These are phyloP conservation scores for Monosporascus sp. DNA, from an alignment of 2,329 filamentous ascomycete genomes.

Conservation along the genomic window DNA sequence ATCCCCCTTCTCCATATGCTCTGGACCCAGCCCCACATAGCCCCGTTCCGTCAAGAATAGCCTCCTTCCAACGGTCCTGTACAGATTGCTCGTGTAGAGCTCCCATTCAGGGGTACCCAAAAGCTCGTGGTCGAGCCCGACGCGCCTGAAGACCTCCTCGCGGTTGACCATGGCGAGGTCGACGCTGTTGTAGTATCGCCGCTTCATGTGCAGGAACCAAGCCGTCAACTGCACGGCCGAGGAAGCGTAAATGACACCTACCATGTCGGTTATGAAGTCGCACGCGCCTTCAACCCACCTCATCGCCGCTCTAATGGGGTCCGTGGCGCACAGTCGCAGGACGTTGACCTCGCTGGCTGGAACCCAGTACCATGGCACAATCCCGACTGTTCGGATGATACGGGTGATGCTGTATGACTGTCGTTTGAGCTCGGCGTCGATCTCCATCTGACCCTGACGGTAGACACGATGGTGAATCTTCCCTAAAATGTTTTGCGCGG, in stretches of 20 bases:
- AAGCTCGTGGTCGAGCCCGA: slow-evolving; percentile 2
- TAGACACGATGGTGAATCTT: slow-evolving; percentile 1
- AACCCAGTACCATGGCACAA: slow-evolving; percentile 11
- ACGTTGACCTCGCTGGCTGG: slow-evolving; percentile 9
- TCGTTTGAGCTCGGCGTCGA: slow-evolving; percentile 1
- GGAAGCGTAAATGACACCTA: neutral
- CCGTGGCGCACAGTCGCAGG: slow-evolving; percentile 7
- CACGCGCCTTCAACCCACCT: slow-evolving; percentile 1
- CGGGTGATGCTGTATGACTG: slow-evolving; percentile 3
- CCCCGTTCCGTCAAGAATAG: slow-evolving; percentile 25
- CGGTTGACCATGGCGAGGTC: neutral
- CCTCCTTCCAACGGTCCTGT: slow-evolving; percentile 8
- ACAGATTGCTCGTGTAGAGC: slow-evolving; percentile 7
- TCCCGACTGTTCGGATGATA: slow-evolving; percentile 6
- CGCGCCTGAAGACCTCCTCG: neutral
- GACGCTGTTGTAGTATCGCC: neutral
- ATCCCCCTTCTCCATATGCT: slow-evolving; percentile 17
- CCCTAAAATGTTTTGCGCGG: neutral
- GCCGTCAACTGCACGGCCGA: neutral
- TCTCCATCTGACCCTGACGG: neutral
- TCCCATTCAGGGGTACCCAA: slow-evolving; percentile 2
- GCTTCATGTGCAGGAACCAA: neutral
- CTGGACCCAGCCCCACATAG: slow-evolving; percentile 24
- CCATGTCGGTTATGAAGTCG: slow-evolving; percentile 1
- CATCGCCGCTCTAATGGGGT: slow-evolving; percentile 5